Evolutionary conservation across 805 yeast genomes (phyloP), one percentile per base, ranked within the genome.

Genomic region (Kluyveromyces nonfermentans): DNA sequence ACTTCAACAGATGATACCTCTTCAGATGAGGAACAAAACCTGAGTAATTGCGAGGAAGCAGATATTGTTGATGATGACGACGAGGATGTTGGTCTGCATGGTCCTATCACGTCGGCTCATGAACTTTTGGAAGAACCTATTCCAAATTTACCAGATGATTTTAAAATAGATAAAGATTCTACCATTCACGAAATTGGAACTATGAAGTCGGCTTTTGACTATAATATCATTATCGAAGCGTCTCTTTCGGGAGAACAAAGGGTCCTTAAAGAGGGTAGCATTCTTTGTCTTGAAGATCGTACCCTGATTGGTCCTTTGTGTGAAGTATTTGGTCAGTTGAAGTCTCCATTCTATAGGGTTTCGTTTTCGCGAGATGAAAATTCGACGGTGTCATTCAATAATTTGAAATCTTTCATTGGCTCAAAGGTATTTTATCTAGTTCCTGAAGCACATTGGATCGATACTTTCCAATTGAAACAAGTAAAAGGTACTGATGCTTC

Each of bases 401-500:
- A 62, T n/a, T 70, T 75, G 45, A 67, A 68, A 40, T 72, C 65
- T 2, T 64, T 56, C 20, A 71, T 72, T 41, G 89, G 86, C 1
- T 60, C 63, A 14, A 72, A 71, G 35, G 90, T 82, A 0, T 86
- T 55, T 60, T 86, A 83, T 52, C 90, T 89, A 5, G 93, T 85
- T 1, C 82, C 88, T 2, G 83, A 77, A 32, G 82, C 96, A 0
- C 74, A 82, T 43, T 90, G 88, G 64, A 69, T 84, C 7, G 77
- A 80, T 50, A 90, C 97, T 0, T 83, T 82, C 41, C 66, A 76
- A 19, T 72, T 89, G 44, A 85, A 78, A 53, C 67, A 72, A 18
- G 46, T 80, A 16, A 89, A 82, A 55, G 98, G 97, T 19, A 82
- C 88, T 1, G 98, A 93, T 67, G 98, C 98, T 0, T 84, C 95